phyloP scores from a whole-genome alignment of 2,329 filamentous ascomycete genomes.

The Phaeosphaeria sp. region DNA sequence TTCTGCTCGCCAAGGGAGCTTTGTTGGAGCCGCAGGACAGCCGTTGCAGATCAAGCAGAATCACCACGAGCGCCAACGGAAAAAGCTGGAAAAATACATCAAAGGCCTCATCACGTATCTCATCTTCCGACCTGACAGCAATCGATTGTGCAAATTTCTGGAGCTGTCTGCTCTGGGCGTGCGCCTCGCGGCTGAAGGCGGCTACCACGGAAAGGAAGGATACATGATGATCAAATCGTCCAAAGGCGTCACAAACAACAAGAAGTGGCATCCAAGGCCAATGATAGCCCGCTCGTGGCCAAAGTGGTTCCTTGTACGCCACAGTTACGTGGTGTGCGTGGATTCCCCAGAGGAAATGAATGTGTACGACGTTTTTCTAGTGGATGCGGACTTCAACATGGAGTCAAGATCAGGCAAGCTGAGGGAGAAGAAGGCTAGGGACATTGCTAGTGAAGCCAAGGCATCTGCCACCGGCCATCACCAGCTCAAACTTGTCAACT shows the following conservation, averaged over 20 bases:
- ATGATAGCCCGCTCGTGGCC: conserved; percentile 83
- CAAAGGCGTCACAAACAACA: conserved; percentile 85
- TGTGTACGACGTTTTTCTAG: conserved; percentile 97
- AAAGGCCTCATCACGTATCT: conserved; percentile 95
- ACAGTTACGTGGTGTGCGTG: conserved; percentile 98
- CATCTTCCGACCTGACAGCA: conserved; percentile 95
- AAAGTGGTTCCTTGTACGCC: conserved; percentile 97
- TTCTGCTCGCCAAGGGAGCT: conserved; percentile 46
- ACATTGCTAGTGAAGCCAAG: conserved; percentile 70
- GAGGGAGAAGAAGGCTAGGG: conserved; percentile 62
- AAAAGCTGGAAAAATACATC: conserved; percentile 86
- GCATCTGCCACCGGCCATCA: conserved; percentile 76
- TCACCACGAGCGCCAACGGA: conserved; percentile 81
- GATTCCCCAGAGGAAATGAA: conserved; percentile 99
- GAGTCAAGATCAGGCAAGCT: conserved; percentile 68
- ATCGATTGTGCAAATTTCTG: conserved; percentile 92
- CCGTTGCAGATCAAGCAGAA: conserved; percentile 55
- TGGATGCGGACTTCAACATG: conserved; percentile 85
- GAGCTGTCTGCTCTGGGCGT: conserved; percentile 94
- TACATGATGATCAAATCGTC: conserved; percentile 90
- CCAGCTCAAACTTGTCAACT: conserved; percentile 84
- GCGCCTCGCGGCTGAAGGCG: conserved; percentile 90
- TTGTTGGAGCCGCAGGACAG: conserved; percentile 46
- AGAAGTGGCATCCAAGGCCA: conserved; percentile 77
- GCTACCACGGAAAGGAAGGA: conserved; percentile 97